Base-by-base conservation (phyloP, 768 basidiomycete species). In the Termitomyces sp. region DNA sequence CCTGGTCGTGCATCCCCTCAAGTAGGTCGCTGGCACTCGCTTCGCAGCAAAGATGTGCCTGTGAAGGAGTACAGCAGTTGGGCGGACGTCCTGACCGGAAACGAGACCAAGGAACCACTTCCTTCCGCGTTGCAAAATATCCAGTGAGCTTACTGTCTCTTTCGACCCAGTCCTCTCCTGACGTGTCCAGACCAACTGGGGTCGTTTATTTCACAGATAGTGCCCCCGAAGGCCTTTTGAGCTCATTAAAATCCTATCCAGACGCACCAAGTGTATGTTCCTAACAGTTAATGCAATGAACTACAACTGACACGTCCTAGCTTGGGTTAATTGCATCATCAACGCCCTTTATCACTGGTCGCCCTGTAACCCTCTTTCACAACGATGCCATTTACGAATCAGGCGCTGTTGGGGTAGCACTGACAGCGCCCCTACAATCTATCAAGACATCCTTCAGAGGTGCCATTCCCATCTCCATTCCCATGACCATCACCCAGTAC, bases 321-420 rank as follows among this genome's bases (percentile, higher is more conserved):
- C 71, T 90, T 54, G 88, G 89, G 4, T 76, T 92, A 20, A 69
- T 88, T 22, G 87, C 85, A 0, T 77, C 89, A 0, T 86, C 89
- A 2, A 93, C 91, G 2, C 89, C 90, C 0, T 93, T 93, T 68
- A 72, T 90, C 6, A 92, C 89, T 1, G 91, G 90, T 15, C 74
- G 87, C 20, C 85, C 86, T 0, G 81, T 87, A 31, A 92, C 91
- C 0, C 73, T 93, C 11, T 84, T 91, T 59, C 70, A 78, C 58
- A 81, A 87, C 52, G 73, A 76, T 39, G 67, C 76, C 1, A 78
- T 90, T 27, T 69, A 79, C 57, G 84, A 81, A 0, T 75, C 80
- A 7, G 91, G 91, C 7, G 89, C 89, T 4, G 81, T 92, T 12
- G 91, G 90, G 0, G 58, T 93, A 6, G 88, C 82, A 0, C 61